Evolutionary conservation across 805 yeast genomes (phyloP).

Genomic region (Candida berthetii): DNA sequence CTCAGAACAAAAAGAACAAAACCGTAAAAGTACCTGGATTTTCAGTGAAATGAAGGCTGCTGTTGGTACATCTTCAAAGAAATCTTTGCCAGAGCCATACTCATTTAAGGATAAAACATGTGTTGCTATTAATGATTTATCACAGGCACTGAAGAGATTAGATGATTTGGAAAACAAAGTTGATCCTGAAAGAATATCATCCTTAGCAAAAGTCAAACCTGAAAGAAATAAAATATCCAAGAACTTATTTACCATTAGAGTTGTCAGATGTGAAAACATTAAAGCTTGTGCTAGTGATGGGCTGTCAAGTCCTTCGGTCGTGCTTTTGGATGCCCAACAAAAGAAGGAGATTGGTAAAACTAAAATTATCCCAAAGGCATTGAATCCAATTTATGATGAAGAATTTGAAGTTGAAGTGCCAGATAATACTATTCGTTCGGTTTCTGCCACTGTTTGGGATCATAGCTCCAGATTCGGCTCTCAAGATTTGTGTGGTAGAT

Average conservation of each 20-base stretch:
- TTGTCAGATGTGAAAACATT: conserved; percentile 60
- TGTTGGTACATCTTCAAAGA: conserved; percentile 30
- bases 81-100: conserved; percentile 43
- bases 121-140: conserved; percentile 68
- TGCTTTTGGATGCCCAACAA: conserved; percentile 50
- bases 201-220: conserved; percentile 29
- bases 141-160: conserved; percentile 41
- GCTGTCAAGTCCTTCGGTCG: conserved; percentile 50
- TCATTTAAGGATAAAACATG: conserved; percentile 59
- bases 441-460: conserved; percentile 69
- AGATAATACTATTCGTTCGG: conserved; percentile 34
- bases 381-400: conserved; percentile 84
- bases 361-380: conserved; percentile 48
- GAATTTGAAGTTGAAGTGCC: conserved; percentile 55
- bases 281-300: conserved; percentile 40
- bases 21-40: conserved; percentile 35
- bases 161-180: conserved; percentile 47
- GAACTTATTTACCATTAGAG: conserved; percentile 56
- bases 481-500: conserved; percentile 63
- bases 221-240: conserved; percentile 25
- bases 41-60: conserved; percentile 46
- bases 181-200: conserved; percentile 53
- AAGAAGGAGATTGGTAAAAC: conserved; percentile 64
- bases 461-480: conserved; percentile 41
- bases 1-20: conserved; percentile 19